A percentile compares a stretch with the other conserved stretches of the same genome.
Conservation (phyloP, 1,284 basidiomycete genomes). For the Sporisorium exsertum region DNA sequence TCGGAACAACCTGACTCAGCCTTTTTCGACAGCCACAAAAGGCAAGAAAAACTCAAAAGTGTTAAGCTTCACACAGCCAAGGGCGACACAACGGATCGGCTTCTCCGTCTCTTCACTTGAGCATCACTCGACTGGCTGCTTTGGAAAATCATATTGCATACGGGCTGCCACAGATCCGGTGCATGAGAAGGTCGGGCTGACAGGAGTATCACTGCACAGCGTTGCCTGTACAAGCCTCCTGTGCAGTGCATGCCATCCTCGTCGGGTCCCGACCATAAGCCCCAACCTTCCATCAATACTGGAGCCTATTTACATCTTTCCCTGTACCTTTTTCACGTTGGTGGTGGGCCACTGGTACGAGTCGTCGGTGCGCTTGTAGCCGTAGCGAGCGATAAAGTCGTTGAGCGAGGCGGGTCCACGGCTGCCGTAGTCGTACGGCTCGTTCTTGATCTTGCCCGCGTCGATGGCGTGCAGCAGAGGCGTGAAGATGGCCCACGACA, state of each 20-base stretch:
- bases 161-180: not conserved
- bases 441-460: conserved; percentile 63
- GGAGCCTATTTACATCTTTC: conserved; percentile 39
- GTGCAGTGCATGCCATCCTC: too few relatives aligned
- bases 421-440: conserved; percentile 64
- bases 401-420: conserved; percentile 62
- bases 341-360: conserved; percentile 64
- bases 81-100: not conserved
- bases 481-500: conserved; percentile 69
- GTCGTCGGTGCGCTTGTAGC: conserved; percentile 58
- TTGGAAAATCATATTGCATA: not conserved
- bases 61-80: not conserved
- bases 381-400: conserved; percentile 62
- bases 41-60: not conserved
- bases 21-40: not conserved
- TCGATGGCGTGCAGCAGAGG: conserved; percentile 68
- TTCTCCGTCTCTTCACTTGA: not conserved
- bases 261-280: too few relatives aligned
- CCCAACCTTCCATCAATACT: not conserved
- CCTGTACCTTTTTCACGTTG: conserved; percentile 59
- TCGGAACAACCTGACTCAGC: conserved; percentile 16
- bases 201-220: not conserved
- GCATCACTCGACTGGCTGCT: not conserved
- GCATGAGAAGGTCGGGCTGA: not conserved
- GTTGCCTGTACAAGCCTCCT: not conserved